Evolutionary conservation across 2,329 filamentous ascomycete genomes (phyloP).

Genomic region (Penicillium rolfsii): DNA sequence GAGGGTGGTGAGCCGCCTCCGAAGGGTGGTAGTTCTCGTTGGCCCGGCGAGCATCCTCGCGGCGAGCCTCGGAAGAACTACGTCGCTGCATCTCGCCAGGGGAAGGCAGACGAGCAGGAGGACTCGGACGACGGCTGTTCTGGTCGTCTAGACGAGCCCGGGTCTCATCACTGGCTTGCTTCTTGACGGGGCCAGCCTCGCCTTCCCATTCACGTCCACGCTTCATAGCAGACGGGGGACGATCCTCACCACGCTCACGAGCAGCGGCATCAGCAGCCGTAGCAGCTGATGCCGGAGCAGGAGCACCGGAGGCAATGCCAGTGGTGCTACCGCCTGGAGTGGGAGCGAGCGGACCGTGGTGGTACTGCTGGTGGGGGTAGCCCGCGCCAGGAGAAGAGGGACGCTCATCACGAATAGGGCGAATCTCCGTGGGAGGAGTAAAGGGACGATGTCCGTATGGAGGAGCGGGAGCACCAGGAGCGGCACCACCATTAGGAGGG

Average conservation of each 20-base stretch:
- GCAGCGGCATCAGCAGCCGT: conserved; percentile 70
- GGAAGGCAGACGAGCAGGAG: conserved; percentile 61
- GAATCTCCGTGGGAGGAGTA: conserved; percentile 81
- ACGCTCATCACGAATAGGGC: conserved; percentile 79
- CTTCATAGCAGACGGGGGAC: conserved; percentile 81
- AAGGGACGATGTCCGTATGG: conserved; percentile 70
- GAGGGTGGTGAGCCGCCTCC: conserved; percentile 85
- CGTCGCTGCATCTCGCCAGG: conserved; percentile 71
- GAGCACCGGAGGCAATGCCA: conserved; percentile 70
- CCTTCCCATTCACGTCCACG: conserved; percentile 92
- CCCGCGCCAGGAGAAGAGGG: conserved; percentile 89
- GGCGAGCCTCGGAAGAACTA: conserved; percentile 73
- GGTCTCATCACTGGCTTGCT: conserved; percentile 84
- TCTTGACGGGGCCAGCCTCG: conserved; percentile 70
- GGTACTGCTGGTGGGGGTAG: conserved; percentile 80
- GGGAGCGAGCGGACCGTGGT: conserved; percentile 70
- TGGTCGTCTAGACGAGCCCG: conserved; percentile 85
- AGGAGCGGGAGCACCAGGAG: conserved; percentile 62
- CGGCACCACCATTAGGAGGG: conserved; percentile 54
- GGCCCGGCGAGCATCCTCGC: conserved; percentile 70
- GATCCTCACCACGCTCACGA: conserved; percentile 66
- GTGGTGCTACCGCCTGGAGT: conserved; percentile 42
- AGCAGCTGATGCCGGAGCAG: conserved; percentile 65
- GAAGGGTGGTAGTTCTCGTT: conserved; percentile 87
- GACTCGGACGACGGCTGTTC: conserved; percentile 73